These are phyloP conservation scores for Pyrus hybrid DNA, from an alignment of 331 rosid species.

Conservation along the genomic window DNA sequence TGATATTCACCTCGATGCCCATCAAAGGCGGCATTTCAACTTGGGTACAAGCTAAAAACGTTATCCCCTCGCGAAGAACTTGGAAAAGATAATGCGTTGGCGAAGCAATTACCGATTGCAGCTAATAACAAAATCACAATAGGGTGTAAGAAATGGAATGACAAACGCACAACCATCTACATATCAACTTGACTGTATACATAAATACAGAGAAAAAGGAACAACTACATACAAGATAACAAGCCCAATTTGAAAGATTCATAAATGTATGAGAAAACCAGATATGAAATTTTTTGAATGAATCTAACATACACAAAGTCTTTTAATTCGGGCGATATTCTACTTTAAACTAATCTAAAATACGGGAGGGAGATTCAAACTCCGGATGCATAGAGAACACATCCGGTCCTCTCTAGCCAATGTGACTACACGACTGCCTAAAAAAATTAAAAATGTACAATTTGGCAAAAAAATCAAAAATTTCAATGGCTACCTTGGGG, in stretches of 20 bases:
- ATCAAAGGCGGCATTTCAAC: slow-evolving; percentile 97
- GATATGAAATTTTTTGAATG: too few species aligned
- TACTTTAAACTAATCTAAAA: neutral
- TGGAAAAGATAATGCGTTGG: slow-evolving; percentile 97
- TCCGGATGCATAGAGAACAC: neutral
- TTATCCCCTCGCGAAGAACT: slow-evolving; percentile 80
- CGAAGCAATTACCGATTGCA: slow-evolving; percentile 89
- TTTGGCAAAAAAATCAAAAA: neutral
- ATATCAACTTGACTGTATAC: neutral
- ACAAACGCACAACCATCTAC: neutral
- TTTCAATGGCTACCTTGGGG: slow-evolving; percentile 50
- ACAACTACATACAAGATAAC: neutral
- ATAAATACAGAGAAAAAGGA: neutral
- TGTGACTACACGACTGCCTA: neutral
- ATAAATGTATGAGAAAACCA: too few species aligned
- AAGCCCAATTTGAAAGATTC: neutral
- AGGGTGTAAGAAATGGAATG: neutral
- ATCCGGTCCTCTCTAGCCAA: neutral
- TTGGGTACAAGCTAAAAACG: slow-evolving; percentile 92
- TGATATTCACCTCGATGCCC: slow-evolving; percentile 74
- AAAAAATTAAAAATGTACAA: neutral
- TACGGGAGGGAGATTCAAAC: neutral
- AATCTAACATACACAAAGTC: neutral
- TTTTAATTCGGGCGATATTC: neutral
- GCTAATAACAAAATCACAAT: slow-evolving; percentile 30